phyloP scores from a whole-genome alignment of 176 grass and related monocot genomes.

The Thinopyrum elongatum region DNA sequence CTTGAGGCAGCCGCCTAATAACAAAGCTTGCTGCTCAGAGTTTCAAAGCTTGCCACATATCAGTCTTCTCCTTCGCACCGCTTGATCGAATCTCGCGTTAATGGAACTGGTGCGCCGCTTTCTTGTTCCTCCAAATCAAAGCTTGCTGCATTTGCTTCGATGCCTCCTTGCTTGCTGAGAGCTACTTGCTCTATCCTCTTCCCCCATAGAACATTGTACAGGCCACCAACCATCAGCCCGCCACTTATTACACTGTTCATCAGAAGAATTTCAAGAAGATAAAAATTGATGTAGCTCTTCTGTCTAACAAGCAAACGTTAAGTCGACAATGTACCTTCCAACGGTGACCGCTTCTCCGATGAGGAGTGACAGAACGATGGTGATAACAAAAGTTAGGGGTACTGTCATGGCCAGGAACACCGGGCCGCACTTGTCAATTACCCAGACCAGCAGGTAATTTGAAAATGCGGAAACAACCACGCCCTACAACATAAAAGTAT shows the following conservation, averaged over 20 bases:
- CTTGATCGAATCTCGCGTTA: not conserved
- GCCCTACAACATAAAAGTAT: slow-evolving; percentile 18
- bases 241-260: slow-evolving; percentile 43
- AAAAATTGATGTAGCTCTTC: not conserved
- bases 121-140: slow-evolving; percentile 27
- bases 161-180: not conserved
- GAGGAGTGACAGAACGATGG: slow-evolving; percentile 30
- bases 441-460: slow-evolving; percentile 46
- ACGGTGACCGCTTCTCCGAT: slow-evolving; percentile 43
- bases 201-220: slow-evolving; percentile 50
- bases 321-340: slow-evolving; percentile 36
- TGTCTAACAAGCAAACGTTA: not conserved
- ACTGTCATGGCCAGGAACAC: slow-evolving; percentile 46
- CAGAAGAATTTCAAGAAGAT: not conserved
- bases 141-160: not conserved
- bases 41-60: not conserved
- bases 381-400: slow-evolving; percentile 46
- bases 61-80: not conserved
- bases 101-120: not conserved
- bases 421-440: slow-evolving; percentile 39
- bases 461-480: slow-evolving; percentile 24
- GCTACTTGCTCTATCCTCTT: slow-evolving; percentile 43
- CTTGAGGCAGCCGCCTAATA: not conserved
- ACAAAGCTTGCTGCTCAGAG: not conserved
- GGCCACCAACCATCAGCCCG: slow-evolving; percentile 42